Base-by-base conservation (phyloP, 352 stramenopile species). In the Globisporangium rhizosaccharum region DNA sequence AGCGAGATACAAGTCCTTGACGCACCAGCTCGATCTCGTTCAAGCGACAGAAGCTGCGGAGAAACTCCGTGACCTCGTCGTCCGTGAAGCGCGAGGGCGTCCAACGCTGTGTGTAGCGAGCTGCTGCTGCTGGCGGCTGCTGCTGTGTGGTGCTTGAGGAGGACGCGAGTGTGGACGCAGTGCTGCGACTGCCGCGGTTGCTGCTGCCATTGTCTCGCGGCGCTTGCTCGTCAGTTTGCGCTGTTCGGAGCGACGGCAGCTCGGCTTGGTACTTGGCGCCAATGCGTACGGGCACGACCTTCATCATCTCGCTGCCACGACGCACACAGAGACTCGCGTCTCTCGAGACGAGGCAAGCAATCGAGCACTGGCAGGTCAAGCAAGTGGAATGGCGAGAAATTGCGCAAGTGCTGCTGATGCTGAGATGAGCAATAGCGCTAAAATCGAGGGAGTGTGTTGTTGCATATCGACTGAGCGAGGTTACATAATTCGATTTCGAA, bases 11-110 rank as follows among this genome's bases (percentile, higher is more conserved):
- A 53, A 42, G 20, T 20, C 25, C 1, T 8, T 10, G 3, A 59
- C 45, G n/a, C 53, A 90, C 80, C 67, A 72, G 11, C 50, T 91
- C 82, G 18, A 58, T 58, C 62, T 91, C 79, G 42, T 81, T 73
- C 2, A 88, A 59, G 30, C 66, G 75, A 33, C 73, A 68, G 33
- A 68, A 73, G 55, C 72, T 61, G n/a, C 60, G 66, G 17, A 89
- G 57, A 50, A 85, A 91, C 59, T 85, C 69, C 41, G 67, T 57
- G 18, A 89, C 66, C 41, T 82, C 70, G 61, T 69, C 63, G 42
- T 70, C 54, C 12, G 62, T 58, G 36, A 77, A 58, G 23, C 44
- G 56, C 42, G 63, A 45, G 12, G 63, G 58, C 46, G 64, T 72
- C 79, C 79, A 90, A 28, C 66, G 71, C 56, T 87, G 73, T 2